Percentiles rank a stretch among this genome's conserved stretches.
Evolutionary conservation across 257 asterid genomes (phyloP).

Genomic region (Voacanga thouarsii): DNA sequence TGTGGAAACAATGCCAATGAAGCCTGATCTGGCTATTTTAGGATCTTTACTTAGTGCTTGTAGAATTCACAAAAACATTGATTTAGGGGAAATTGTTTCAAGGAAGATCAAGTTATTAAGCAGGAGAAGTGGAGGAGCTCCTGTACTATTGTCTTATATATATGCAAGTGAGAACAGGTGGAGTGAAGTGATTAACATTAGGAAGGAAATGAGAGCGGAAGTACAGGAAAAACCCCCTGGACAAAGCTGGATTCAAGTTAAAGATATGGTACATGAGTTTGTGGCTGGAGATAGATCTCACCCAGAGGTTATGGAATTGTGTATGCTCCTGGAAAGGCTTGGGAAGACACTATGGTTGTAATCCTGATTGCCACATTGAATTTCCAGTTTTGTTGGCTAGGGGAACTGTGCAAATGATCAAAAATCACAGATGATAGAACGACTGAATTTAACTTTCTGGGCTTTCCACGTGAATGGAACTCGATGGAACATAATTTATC

Average conservation of each 20-base stretch:
- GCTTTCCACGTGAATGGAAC: background rate
- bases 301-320: slow-evolving; percentile 1
- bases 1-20: slow-evolving; percentile 40
- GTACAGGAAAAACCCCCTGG: slow-evolving; percentile 38
- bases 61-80: slow-evolving; percentile 40
- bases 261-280: slow-evolving; percentile 38
- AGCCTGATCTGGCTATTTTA: slow-evolving; percentile 43
- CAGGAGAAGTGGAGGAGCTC: slow-evolving; percentile 39
- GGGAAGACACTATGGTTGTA: background rate
- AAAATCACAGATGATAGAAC: background rate
- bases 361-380: background rate
- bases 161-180: slow-evolving; percentile 44
- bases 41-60: slow-evolving; percentile 47
- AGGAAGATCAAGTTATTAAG: slow-evolving; percentile 39
- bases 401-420: background rate
- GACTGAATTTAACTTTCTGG: background rate
- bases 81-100: slow-evolving; percentile 33
- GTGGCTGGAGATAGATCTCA: slow-evolving; percentile 26
- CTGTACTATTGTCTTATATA: slow-evolving; percentile 46
- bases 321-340: slow-evolving; percentile 1
- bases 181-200: slow-evolving; percentile 34
- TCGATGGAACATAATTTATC: background rate
- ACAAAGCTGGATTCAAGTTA: slow-evolving; percentile 46
- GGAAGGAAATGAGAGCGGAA: slow-evolving; percentile 42
- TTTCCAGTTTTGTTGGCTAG: background rate